Percentiles rank a stretch among this genome's conserved stretches.
Evolutionary conservation across 2,329 filamentous ascomycete species (phyloP).

Genomic region (Camillea tinctor): DNA sequence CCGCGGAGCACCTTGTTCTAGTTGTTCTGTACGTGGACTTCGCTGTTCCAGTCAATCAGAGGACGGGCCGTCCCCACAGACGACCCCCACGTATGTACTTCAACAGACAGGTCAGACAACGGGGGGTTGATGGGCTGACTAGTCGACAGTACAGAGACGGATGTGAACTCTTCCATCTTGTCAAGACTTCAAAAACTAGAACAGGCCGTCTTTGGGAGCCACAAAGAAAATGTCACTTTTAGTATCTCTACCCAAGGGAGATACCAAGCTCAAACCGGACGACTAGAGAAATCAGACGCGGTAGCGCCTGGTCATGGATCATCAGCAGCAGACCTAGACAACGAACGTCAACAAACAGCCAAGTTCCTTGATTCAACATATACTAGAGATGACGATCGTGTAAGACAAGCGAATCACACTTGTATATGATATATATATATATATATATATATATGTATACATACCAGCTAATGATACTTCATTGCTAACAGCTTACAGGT

Average conservation of each 20-base stretch:
- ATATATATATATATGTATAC: not conserved
- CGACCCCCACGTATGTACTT: not conserved
- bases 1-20: slow-evolving; percentile 28
- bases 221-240: no score
- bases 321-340: slow-evolving; percentile 6
- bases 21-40: slow-evolving; percentile 27
- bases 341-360: slow-evolving; percentile 15
- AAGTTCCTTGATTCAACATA: slow-evolving; percentile 16
- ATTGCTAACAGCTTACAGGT: slow-evolving; percentile 7
- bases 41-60: slow-evolving; percentile 20
- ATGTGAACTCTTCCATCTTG: slow-evolving; percentile 17
- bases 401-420: slow-evolving; percentile 1
- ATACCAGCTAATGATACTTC: not conserved
- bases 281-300: not conserved
- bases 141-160: not conserved
- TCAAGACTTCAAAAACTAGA: slow-evolving; percentile 28
- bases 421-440: not conserved
- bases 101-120: no score
- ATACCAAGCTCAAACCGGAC: not conserved
- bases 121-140: not conserved
- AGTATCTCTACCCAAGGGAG: not conserved
- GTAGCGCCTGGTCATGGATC: not conserved
- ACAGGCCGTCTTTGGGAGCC: slow-evolving; percentile 25
- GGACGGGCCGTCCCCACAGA: not conserved
- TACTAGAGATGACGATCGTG: slow-evolving; percentile 9